Evolutionary conservation across 345 rosid species (phyloP).

Genomic region (Lepidium sativum): DNA sequence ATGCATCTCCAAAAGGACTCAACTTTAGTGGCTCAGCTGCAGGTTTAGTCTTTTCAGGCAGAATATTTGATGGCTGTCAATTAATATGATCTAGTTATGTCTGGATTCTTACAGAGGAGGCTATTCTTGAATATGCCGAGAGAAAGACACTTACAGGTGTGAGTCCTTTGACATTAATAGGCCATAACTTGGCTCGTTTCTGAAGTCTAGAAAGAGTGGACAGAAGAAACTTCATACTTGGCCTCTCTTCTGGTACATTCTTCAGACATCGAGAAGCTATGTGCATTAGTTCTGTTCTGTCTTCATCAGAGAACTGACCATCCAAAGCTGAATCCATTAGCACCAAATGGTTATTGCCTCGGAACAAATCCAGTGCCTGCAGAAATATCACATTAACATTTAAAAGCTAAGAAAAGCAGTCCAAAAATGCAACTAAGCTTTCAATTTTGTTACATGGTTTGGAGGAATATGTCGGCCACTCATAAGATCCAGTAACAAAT

Average conservation of each 20-base stretch:
- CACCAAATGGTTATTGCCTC: slow-evolving; percentile 79
- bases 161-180: slow-evolving; percentile 11
- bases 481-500: slow-evolving; percentile 84
- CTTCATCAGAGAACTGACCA: slow-evolving; percentile 89
- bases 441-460: slow-evolving; percentile 54
- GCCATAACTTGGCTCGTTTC: slow-evolving; percentile 69
- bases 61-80: slow-evolving; percentile 50
- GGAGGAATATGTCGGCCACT: slow-evolving; percentile 96
- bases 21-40: slow-evolving; percentile 32
- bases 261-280: slow-evolving; percentile 83
- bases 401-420: slow-evolving; percentile 14
- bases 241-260: slow-evolving; percentile 87
- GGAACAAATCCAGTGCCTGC: slow-evolving; percentile 94
- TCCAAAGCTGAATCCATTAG: slow-evolving; percentile 95
- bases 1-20: slow-evolving; percentile 81
- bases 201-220: slow-evolving; percentile 61
- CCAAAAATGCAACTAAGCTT: not conserved
- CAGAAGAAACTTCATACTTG: slow-evolving; percentile 77
- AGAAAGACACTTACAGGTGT: slow-evolving; percentile 21
- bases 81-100: not conserved
- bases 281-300: slow-evolving; percentile 75
- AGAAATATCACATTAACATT: not conserved
- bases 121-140: slow-evolving; percentile 38
- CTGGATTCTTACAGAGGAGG: slow-evolving; percentile 33
- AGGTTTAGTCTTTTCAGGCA: slow-evolving; percentile 49